These are phyloP conservation scores for Naganishia sp. DNA, from an alignment of 1,284 basidiomycete species.

Conservation along the genomic window DNA sequence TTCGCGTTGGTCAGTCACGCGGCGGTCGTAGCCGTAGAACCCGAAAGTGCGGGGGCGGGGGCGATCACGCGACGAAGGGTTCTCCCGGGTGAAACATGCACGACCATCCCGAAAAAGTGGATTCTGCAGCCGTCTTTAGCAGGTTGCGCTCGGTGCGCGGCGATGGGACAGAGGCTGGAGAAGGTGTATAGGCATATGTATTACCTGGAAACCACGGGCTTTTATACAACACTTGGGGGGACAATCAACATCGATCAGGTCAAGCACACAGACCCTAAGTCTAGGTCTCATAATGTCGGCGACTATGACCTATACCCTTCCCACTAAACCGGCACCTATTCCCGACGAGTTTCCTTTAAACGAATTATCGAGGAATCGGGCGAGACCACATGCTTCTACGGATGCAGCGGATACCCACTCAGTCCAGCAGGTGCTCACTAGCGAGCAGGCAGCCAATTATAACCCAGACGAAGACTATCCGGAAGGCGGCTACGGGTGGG, in stretches of 20 bases:
- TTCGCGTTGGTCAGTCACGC: slow-evolving; percentile 8
- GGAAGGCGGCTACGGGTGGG: slow-evolving; percentile 38
- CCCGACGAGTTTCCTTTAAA: slow-evolving; percentile 11
- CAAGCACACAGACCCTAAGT: not conserved
- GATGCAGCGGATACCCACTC: slow-evolving; percentile 1
- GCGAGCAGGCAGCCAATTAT: slow-evolving; percentile 10
- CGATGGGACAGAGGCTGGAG: too few relatives aligned
- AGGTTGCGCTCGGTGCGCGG: slow-evolving; percentile 4
- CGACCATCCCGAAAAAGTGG: slow-evolving; percentile 6
- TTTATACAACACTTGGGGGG: too few relatives aligned
- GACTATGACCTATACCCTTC: slow-evolving; percentile 18
- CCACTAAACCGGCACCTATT: slow-evolving; percentile 5
- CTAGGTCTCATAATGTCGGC: slow-evolving; percentile 3
- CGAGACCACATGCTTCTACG: slow-evolving; percentile 1
- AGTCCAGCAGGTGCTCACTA: slow-evolving; percentile 2
- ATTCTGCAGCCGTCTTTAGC: not conserved
- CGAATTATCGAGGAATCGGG: not conserved
- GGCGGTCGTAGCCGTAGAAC: not conserved
- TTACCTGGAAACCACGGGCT: too few relatives aligned
- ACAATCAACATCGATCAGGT: too few relatives aligned
- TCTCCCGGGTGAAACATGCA: not conserved
- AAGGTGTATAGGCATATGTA: too few relatives aligned
- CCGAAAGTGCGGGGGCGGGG: slow-evolving; percentile 17
- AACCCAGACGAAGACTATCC: slow-evolving; percentile 25
- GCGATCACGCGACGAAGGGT: slow-evolving; percentile 15